Evolutionary conservation across 352 stramenopile species (phyloP), one percentile per base, ranked within the genome.

Genomic region (Phytophthora podocarpi): DNA sequence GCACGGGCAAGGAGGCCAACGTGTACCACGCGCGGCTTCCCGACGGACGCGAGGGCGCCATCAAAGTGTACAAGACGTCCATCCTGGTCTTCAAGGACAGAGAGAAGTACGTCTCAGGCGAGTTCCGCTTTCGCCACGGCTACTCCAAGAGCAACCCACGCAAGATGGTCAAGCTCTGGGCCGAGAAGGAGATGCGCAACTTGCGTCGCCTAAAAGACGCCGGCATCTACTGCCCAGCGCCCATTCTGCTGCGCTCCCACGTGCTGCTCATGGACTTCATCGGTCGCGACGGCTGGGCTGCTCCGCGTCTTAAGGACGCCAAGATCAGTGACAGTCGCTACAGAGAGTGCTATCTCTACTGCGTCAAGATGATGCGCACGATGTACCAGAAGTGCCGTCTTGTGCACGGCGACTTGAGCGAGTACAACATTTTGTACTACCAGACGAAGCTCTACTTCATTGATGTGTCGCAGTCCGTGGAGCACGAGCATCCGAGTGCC

Each of bases 401-500:
- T 18, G 97, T 99, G 12, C 98, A 99, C 78, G 98, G 97, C 43
- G 97, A 99, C 80, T 81, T 99, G 50, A 98, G 85, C 69, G 97
- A 99, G 86, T 99, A 99, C 85, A 99, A 99, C 78, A 86, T 99
- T 28, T 75, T 99, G n/a, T 99, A 98, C 87, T 96, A 99, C 76
- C 82, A 98, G 59, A 90, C 85, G 46, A 76, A 96, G 61, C 79
- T 99, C 15, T 98, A 96, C 71, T 97, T 99, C 46, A 99, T 99
- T 73, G 98, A 99, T 71, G 97, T 99, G 12, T 98, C 89, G 10
- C 97, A 99, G 82, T 98, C 96, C 24, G 98, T 99, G 10, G 97
- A 99, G 71, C 84, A 98, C 72, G 96, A 99, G 67, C 98, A 99
- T 81, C 98, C 98, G 20, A 95, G 92, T 24, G 96, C 97, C 1